phyloP scores from a whole-genome alignment of 2,329 filamentous ascomycete genomes.

The Fusarium sp. region DNA sequence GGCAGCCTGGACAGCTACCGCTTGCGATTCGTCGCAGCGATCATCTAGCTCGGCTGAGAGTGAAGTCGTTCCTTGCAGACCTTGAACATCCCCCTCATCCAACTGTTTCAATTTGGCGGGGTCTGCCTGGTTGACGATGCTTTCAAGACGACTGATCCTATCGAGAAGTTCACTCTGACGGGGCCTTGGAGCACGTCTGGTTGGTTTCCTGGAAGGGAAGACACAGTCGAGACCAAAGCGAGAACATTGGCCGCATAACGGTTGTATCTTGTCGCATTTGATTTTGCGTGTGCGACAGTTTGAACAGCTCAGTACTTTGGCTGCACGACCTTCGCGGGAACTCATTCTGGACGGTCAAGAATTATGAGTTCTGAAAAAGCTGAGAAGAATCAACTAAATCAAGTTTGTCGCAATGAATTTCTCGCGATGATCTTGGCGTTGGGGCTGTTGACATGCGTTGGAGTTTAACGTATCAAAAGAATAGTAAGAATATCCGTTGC shows the following conservation, averaged over 20 bases:
- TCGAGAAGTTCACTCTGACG: slow-evolving; percentile 58
- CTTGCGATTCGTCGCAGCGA: slow-evolving; percentile 27
- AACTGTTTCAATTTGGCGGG: slow-evolving; percentile 45
- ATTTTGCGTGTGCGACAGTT: slow-evolving; percentile 73
- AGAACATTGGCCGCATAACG: slow-evolving; percentile 63
- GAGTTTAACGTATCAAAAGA: slow-evolving; percentile 6
- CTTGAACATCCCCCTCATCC: slow-evolving; percentile 28
- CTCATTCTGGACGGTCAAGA: slow-evolving; percentile 32
- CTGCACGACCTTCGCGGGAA: slow-evolving; percentile 21
- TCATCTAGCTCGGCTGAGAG: slow-evolving; percentile 19
- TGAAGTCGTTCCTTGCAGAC: neutral
- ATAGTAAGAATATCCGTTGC: neutral
- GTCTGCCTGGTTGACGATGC: slow-evolving; percentile 58
- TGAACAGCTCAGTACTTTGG: slow-evolving; percentile 63
- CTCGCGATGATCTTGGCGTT: neutral
- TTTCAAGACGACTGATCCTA: slow-evolving; percentile 57
- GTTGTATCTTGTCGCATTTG: slow-evolving; percentile 67
- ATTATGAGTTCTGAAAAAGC: neutral
- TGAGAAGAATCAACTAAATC: neutral
- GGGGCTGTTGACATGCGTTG: slow-evolving; percentile 15
- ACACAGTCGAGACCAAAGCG: slow-evolving; percentile 60
- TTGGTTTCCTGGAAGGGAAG: slow-evolving; percentile 58
- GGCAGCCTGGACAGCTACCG: slow-evolving; percentile 36
- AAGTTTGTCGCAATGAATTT: neutral
- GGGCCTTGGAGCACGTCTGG: slow-evolving; percentile 53